These are phyloP conservation scores for Telopea speciosissima DNA, from an alignment of 177 flowering plant genomes.

Conservation along the genomic window DNA sequence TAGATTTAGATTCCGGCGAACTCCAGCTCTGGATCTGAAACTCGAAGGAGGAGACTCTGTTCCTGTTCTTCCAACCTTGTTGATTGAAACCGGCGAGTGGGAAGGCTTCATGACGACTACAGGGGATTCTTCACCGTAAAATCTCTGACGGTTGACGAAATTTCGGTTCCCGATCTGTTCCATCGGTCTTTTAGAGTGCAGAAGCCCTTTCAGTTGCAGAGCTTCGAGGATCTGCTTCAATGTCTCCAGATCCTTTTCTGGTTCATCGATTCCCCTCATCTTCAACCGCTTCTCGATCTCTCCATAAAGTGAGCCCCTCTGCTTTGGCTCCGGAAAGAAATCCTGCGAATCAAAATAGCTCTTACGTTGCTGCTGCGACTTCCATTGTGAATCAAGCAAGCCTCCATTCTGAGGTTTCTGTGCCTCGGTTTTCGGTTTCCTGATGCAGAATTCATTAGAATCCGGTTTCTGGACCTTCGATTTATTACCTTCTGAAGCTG, in stretches of 20 bases:
- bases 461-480: constrained; percentile 17
- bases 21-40: constrained; percentile 24
- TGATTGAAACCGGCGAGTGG: constrained; percentile 18
- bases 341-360: constrained; percentile 65
- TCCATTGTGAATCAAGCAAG: constrained; percentile 18
- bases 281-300: constrained; percentile 71
- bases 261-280: constrained; percentile 79
- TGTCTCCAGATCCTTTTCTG: constrained; percentile 70
- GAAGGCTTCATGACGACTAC: constrained; percentile 57
- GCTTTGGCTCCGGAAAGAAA: constrained; percentile 74
- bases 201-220: constrained; percentile 80
- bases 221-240: constrained; percentile 87
- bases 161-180: constrained; percentile 29
- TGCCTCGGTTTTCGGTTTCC: constrained; percentile 19
- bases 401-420: constrained; percentile 24
- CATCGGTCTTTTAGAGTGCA: constrained; percentile 41
- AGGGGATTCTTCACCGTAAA: constrained; percentile 38
- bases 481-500: constrained; percentile 8
- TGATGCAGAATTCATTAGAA: constrained; percentile 12
- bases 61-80: constrained; percentile 16
- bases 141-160: constrained; percentile 39
- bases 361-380: constrained; percentile 37
- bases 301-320: constrained; percentile 40
- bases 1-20: constrained; percentile 21
- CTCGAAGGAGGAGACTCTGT: constrained; percentile 32